Percentiles rank a stretch among this genome's conserved stretches.
These are phyloP conservation scores for Candida ovalis DNA, from an alignment of 805 yeast species.

Conservation along the genomic window DNA sequence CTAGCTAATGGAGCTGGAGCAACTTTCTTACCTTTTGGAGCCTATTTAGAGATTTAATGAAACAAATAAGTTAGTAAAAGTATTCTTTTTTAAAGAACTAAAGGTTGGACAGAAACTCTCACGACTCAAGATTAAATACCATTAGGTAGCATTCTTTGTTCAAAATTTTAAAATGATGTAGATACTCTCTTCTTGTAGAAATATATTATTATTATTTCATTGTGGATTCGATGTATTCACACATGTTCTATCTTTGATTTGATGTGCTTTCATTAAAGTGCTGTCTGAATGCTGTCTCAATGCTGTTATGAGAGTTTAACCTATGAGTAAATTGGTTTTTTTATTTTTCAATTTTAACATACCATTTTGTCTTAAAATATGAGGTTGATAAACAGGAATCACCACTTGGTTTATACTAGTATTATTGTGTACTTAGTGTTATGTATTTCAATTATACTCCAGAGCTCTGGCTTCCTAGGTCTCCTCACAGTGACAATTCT, in stretches of 20 bases:
- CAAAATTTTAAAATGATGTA: no score
- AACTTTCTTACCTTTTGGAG: constrained; percentile 68
- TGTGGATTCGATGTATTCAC: no score
- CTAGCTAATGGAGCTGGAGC: constrained; percentile 95
- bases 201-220: no score
- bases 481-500: not conserved
- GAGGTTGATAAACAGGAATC: not conserved
- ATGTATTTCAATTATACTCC: not conserved
- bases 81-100: not conserved
- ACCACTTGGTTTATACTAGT: no score
- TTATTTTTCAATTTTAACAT: not conserved
- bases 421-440: not conserved
- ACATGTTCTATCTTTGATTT: not conserved
- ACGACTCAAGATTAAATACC: no score
- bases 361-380: constrained; percentile 1
- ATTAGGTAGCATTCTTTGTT: no score
- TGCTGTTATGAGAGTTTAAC: not conserved
- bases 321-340: no score
- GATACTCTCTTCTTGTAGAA: no score
- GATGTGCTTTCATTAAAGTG: no score
- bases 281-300: not conserved
- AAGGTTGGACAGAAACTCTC: no score
- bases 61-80: constrained; percentile 6
- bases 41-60: constrained; percentile 9
- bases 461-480: not conserved